These are phyloP conservation scores for Corynespora cassiicola DNA, from an alignment of 2,329 filamentous ascomycete genomes.

Conservation along the genomic window DNA sequence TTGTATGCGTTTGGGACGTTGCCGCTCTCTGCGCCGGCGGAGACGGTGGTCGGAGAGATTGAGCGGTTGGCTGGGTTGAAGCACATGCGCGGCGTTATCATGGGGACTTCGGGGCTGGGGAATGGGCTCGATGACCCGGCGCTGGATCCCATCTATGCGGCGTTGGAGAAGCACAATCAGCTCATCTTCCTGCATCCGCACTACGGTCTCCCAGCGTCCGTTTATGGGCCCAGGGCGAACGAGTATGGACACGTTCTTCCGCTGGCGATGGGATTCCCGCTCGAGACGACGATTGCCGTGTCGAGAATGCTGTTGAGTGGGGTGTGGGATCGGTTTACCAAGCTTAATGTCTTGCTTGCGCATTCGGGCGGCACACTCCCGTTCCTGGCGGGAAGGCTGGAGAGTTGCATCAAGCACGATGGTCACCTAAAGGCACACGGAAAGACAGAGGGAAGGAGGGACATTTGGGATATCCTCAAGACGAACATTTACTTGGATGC, in stretches of 20 bases:
- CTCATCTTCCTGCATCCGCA: constrained; percentile 89
- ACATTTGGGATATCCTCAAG: constrained; percentile 69
- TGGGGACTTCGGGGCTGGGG: constrained; percentile 84
- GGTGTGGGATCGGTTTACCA: constrained; percentile 78
- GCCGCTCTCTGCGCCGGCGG: constrained; percentile 71
- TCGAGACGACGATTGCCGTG: constrained; percentile 92
- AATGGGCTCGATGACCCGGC: constrained; percentile 78
- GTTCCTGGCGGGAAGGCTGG: constrained; percentile 85
- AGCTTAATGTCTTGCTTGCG: constrained; percentile 77
- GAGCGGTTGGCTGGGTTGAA: constrained; percentile 65
- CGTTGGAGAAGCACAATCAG: constrained; percentile 68
- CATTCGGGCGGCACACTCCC: constrained; percentile 90
- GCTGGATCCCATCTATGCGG: constrained; percentile 74
- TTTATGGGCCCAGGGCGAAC: constrained; percentile 77
- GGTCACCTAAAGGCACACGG: constrained; percentile 73
- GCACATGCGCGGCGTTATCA: constrained; percentile 82
- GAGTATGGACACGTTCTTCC: constrained; percentile 88
- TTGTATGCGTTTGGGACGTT: constrained; percentile 85
- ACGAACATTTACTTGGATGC: constrained; percentile 89
- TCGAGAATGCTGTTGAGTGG: constrained; percentile 86
- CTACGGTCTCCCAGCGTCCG: constrained; percentile 81
- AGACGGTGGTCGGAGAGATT: constrained; percentile 71
- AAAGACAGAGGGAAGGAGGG: constrained; percentile 62
- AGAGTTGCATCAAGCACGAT: constrained; percentile 86
- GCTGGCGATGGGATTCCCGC: constrained; percentile 83